Evolutionary conservation across 169 alveolate species (phyloP).

Genomic region (Plasmodium vinckei): DNA sequence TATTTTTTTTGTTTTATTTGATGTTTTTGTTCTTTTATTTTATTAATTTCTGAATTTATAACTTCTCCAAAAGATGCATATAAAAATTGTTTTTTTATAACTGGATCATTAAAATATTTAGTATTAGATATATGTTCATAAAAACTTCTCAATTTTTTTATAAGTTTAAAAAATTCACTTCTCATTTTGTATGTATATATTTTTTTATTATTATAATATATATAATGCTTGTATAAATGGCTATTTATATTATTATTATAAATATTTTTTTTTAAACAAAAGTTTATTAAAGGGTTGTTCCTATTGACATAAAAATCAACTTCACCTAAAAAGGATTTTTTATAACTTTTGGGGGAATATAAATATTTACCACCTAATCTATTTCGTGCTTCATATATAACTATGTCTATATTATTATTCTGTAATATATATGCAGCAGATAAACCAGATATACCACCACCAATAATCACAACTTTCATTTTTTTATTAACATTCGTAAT

Average conservation of each 20-base stretch:
- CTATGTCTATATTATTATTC: conserved; percentile 49
- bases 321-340: conserved; percentile 48
- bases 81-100: conserved; percentile 3
- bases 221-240: conserved; percentile 41
- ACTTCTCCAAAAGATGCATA: conserved; percentile 29
- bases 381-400: conserved; percentile 64
- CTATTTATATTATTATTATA: conserved; percentile 18
- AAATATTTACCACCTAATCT: conserved; percentile 65
- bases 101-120: background rate
- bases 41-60: conserved; percentile 14
- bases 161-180: conserved; percentile 47
- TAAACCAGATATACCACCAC: conserved; percentile 65
- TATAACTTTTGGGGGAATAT: conserved; percentile 11
- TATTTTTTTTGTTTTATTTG: too few species aligned
- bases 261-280: conserved; percentile 65
- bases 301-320: conserved; percentile 10
- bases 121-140: conserved; percentile 32
- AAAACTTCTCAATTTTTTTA: conserved; percentile 19
- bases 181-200: conserved; percentile 51
- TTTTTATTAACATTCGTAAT: conserved; percentile 21
- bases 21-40: conserved; percentile 27
- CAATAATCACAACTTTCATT: conserved; percentile 54
- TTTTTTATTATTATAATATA: conserved; percentile 26
- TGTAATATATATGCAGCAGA: conserved; percentile 68
- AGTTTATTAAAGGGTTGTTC: conserved; percentile 53